Conservation (phyloP, 75 land plant genomes). For the Pinus taeda region DNA sequence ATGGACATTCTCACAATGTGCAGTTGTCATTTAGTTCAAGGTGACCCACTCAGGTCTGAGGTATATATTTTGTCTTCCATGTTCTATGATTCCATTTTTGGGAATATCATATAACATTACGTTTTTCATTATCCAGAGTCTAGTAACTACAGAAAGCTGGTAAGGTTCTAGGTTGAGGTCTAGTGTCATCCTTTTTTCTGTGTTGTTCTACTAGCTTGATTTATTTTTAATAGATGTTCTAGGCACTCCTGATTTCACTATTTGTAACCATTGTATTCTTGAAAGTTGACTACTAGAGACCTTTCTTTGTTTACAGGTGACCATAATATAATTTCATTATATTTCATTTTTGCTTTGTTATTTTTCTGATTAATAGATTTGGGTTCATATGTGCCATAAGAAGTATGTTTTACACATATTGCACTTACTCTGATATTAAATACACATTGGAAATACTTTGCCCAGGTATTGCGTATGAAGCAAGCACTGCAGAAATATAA, state of each 20-base stretch:
- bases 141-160: not conserved
- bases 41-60: slow-evolving; percentile 67
- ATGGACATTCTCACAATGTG: slow-evolving; percentile 99
- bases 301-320: too few relatives aligned
- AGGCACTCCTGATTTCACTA: too few relatives aligned
- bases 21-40: slow-evolving; percentile 76
- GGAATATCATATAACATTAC: not conserved
- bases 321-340: too few relatives aligned
- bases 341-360: too few relatives aligned
- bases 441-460: not conserved
- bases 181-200: not conserved
- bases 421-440: too few relatives aligned
- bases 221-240: too few relatives aligned
- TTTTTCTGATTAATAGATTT: too few relatives aligned
- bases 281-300: too few relatives aligned
- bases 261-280: too few relatives aligned
- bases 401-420: too few relatives aligned
- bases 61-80: slow-evolving; percentile 22
- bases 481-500: slow-evolving; percentile 80
- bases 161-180: not conserved
- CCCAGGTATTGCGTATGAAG: slow-evolving; percentile 73
- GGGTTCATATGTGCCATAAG: too few relatives aligned
- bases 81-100: not conserved
- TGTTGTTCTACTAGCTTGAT: not conserved
- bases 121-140: not conserved